Base-by-base conservation (phyloP, 2,329 filamentous ascomycete species). In the Paecilomyces fulvus region DNA sequence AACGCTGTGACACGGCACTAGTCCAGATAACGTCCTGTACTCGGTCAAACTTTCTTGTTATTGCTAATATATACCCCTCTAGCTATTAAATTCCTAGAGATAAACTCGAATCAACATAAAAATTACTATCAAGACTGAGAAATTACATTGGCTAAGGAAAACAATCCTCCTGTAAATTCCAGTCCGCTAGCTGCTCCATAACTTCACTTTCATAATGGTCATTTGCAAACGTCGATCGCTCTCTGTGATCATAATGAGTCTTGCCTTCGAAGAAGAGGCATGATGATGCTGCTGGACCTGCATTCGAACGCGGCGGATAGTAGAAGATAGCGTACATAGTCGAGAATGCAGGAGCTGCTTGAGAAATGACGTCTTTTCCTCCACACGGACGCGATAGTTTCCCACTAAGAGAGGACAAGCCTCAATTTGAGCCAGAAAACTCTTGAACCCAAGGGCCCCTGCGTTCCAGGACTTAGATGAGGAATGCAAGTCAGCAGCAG, bases 231-330 rank as follows among this genome's bases (percentile, higher is more conserved):
- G 59, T 43, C 61, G 59, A 57, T 70, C 67, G 6, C 65, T 70
- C 52, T 69, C 68, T 57, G 64, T 64, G 21, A 69, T 67, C 67
- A 72, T 67, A 3, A 63, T 54, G 37, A 68, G 31, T 28, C 62
- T 61, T 9, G 67, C 67, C 2, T 56, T 54, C 3, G 65, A 63
- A 3, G 62, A 58, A 0, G 62, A 61, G 2, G 56, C 54, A 2
- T 60, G 52, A 28, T 65, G 48, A 23, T 62, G 56, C 33, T 68
- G 61, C 51, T 69, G 65, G 50, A 63, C 65, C 43, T 63, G 67
- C 3, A 57, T 51, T 11, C 62, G 60, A 46, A 71, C 70, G 0
- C 62, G 62, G 8, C 64, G 62, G 30, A 71, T 60, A 1, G 61
- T 64, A 17, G 60, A 52, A 14, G 67, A 57, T 55, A 72, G 55